Percentiles rank a stretch among this genome's conserved stretches.
Conservation (phyloP, 306 rosid genomes). For the Vigna angularis region DNA sequence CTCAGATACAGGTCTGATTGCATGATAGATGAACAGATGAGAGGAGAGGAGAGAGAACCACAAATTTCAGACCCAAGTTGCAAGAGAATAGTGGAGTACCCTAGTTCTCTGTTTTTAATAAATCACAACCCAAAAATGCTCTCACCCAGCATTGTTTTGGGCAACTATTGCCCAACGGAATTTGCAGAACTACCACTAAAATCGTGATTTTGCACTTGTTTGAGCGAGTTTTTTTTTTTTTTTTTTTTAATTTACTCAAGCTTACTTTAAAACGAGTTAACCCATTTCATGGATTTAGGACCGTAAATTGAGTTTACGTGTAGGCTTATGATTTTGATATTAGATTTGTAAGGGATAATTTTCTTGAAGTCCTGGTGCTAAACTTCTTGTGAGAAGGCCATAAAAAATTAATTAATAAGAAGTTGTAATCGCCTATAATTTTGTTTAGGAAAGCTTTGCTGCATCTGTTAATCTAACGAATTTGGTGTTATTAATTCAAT, state of each 20-base stretch:
- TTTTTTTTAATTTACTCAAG: too few relatives aligned
- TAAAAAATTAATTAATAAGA: conserved; percentile 1
- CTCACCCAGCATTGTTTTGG: neutral
- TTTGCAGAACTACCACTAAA: neutral
- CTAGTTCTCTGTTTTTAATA: too few relatives aligned
- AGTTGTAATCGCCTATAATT: neutral
- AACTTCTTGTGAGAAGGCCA: conserved; percentile 1
- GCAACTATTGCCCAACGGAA: neutral
- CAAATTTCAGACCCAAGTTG: too few relatives aligned
- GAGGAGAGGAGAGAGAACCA: too few relatives aligned
- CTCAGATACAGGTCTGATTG: too few relatives aligned
- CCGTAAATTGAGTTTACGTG: neutral
- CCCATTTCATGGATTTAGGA: neutral
- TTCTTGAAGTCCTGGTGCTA: neutral
- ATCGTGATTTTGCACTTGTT: neutral
- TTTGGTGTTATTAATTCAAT: conserved; percentile 13
- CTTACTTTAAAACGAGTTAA: neutral
- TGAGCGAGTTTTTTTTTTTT: neutral
- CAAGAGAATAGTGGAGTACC: too few relatives aligned
- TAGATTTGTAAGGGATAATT: conserved; percentile 16
- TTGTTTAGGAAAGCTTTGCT: conserved; percentile 21
- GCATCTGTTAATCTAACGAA: conserved; percentile 32
- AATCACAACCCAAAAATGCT: too few relatives aligned
- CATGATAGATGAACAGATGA: too few relatives aligned
- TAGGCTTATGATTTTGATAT: neutral